phyloP scores from a whole-genome alignment of 768 basidiomycete species.

The Pleurotus citrinopileatus region DNA sequence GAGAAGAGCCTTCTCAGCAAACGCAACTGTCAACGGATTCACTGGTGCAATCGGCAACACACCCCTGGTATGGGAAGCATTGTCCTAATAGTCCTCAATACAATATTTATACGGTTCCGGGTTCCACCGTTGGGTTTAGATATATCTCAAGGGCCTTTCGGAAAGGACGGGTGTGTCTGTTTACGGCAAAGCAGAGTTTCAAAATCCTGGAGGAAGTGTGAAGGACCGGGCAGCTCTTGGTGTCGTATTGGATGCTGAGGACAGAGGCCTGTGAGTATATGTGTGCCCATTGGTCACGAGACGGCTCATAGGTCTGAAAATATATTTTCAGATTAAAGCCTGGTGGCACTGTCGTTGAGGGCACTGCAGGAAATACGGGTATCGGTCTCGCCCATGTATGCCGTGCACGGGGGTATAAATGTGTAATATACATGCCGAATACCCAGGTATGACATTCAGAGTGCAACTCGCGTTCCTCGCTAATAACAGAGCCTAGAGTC shows the following conservation, averaged over 20 bases:
- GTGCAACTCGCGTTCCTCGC: neutral
- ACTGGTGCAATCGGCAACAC: slow-evolving; percentile 90
- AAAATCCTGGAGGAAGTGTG: slow-evolving; percentile 96
- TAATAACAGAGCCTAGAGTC: slow-evolving; percentile 53
- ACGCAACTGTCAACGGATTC: slow-evolving; percentile 67
- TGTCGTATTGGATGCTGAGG: slow-evolving; percentile 83
- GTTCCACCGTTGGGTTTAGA: slow-evolving; percentile 41
- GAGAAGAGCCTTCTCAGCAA: slow-evolving; percentile 35
- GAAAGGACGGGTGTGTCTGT: slow-evolving; percentile 81
- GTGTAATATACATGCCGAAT: slow-evolving; percentile 99
- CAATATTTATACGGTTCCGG: neutral
- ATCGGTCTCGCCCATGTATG: slow-evolving; percentile 96
- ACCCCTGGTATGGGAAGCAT: slow-evolving; percentile 83
- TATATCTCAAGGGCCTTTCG: slow-evolving; percentile 78
- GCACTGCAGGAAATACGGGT: slow-evolving; percentile 97
- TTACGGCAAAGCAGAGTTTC: slow-evolving; percentile 96
- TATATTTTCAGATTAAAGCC: slow-evolving; percentile 59
- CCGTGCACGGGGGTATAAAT: slow-evolving; percentile 88
- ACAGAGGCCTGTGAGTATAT: slow-evolving; percentile 67
- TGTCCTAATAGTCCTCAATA: slow-evolving; percentile 8
- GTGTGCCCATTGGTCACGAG: neutral
- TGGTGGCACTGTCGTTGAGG: slow-evolving; percentile 97
- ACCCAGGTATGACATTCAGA: slow-evolving; percentile 56
- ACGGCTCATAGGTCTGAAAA: neutral
- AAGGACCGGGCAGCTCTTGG: slow-evolving; percentile 97